A percentile compares a stretch with the other conserved stretches of the same genome.
phyloP scores from a whole-genome alignment of 257 asterid species.

The Echium plantagineum region DNA sequence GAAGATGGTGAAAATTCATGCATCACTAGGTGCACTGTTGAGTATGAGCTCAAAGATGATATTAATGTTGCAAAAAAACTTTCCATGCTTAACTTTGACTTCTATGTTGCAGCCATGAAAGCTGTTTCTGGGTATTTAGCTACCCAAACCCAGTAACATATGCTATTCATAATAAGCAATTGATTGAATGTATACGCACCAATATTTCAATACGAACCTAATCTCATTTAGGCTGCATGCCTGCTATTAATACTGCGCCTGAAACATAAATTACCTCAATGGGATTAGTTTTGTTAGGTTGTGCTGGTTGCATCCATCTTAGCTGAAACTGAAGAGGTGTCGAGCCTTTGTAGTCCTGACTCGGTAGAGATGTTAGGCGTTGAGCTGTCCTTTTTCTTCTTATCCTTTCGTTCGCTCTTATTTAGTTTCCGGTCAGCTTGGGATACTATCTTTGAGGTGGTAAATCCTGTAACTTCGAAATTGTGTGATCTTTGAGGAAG shows the following conservation, averaged over 20 bases:
- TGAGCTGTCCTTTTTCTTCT: slow-evolving; percentile 5
- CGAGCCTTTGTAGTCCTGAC: background rate
- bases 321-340: slow-evolving; percentile 10
- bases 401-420: slow-evolving; percentile 21
- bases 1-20: slow-evolving; percentile 38
- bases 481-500: slow-evolving; percentile 55
- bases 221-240: too few relatives aligned
- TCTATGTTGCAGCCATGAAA: slow-evolving; percentile 24
- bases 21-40: slow-evolving; percentile 34
- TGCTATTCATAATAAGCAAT: too few relatives aligned
- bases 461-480: slow-evolving; percentile 74
- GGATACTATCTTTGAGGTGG: slow-evolving; percentile 67
- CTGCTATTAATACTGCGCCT: too few relatives aligned
- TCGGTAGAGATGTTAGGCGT: background rate
- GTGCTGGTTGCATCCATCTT: background rate
- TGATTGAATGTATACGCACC: too few relatives aligned
- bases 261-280: too few relatives aligned
- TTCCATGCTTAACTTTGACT: slow-evolving; percentile 28
- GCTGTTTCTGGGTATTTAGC: slow-evolving; percentile 23
- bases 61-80: slow-evolving; percentile 23
- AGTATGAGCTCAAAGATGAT: slow-evolving; percentile 42
- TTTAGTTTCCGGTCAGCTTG: slow-evolving; percentile 51
- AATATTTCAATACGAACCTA: too few relatives aligned
- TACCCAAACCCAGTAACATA: background rate
- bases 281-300: background rate